phyloP scores from a whole-genome alignment of 352 stramenopile genomes.

The Saprolegnia parasitica region DNA sequence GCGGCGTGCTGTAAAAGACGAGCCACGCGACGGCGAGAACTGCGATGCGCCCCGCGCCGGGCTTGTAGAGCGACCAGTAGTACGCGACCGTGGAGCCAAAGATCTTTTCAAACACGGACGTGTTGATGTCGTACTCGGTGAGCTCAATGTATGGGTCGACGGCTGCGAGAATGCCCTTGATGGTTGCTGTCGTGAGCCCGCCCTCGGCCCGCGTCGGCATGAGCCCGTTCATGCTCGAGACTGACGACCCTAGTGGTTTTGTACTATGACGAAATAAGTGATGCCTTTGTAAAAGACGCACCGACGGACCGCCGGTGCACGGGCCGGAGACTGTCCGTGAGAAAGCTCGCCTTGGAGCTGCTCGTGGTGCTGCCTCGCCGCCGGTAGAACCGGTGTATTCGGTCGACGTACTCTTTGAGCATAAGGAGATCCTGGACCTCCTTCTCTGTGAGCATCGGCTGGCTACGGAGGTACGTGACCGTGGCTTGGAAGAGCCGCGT shows the following conservation, averaged over 20 bases:
- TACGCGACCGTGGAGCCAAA: constrained; percentile 23
- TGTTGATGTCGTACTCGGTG: constrained; percentile 29
- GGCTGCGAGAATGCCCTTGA: constrained; percentile 27
- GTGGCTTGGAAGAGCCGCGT: constrained; percentile 28
- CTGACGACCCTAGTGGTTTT: constrained; percentile 5
- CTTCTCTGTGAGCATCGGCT: constrained; percentile 25
- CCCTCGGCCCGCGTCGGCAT: constrained; percentile 19
- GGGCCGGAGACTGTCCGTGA: not conserved
- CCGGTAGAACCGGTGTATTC: constrained; percentile 23
- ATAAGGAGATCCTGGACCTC: constrained; percentile 16
- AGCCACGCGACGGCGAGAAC: constrained; percentile 1
- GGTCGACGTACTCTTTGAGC: constrained; percentile 28
- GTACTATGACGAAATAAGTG: not conserved
- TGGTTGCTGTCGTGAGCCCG: constrained; percentile 25
- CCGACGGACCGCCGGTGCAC: not conserved
- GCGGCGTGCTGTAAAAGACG: constrained; percentile 21
- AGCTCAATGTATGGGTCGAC: constrained; percentile 25
- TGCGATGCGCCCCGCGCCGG: constrained; percentile 6
- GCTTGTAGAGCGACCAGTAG: constrained; percentile 30
- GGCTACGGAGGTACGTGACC: constrained; percentile 10
- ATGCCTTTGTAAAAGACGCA: too few relatives aligned
- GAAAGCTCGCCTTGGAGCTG: constrained; percentile 7
- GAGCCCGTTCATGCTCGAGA: constrained; percentile 11
- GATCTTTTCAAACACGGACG: constrained; percentile 29
- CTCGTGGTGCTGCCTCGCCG: constrained; percentile 4